Evolutionary conservation across 371 early-diverging fungal genomes (phyloP).

Genomic region (Mucor sp.): DNA sequence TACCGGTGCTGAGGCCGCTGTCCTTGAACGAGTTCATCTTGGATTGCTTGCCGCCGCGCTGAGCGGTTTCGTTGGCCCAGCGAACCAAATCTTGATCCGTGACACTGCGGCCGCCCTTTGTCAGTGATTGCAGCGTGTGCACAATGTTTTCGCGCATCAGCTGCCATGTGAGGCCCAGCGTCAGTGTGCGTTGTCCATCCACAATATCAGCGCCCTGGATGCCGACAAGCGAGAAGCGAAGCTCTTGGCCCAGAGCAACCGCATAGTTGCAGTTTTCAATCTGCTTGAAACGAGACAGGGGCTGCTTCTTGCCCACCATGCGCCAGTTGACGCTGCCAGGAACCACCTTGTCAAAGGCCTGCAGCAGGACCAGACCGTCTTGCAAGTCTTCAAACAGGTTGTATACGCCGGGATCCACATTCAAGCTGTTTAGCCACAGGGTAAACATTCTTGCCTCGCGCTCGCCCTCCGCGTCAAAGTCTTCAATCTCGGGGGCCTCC

Average conservation of each 20-base stretch:
- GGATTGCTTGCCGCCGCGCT: conserved; percentile 66
- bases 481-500: conserved; percentile 87
- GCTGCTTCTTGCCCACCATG: conserved; percentile 74
- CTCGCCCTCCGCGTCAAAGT: conserved; percentile 87
- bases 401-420: conserved; percentile 94
- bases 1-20: conserved; percentile 69
- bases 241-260: conserved; percentile 82
- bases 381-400: conserved; percentile 85
- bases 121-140: conserved; percentile 85
- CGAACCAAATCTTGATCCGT: conserved; percentile 90
- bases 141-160: conserved; percentile 96
- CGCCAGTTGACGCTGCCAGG: conserved; percentile 93
- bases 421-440: conserved; percentile 94
- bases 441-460: conserved; percentile 96
- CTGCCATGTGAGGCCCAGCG: conserved; percentile 93
- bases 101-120: conserved; percentile 77
- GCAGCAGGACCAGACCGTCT: conserved; percentile 83
- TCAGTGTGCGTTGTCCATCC: conserved; percentile 87
- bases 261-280: conserved; percentile 96
- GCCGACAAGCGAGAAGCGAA: conserved; percentile 89
- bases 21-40: conserved; percentile 87
- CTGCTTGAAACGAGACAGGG: conserved; percentile 87
- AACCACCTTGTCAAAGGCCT: conserved; percentile 91
- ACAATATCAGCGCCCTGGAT: conserved; percentile 95
- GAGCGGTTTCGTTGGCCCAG: conserved; percentile 91